Evolutionary conservation across 768 basidiomycete genomes (phyloP).

Genomic region (Russula lepida): DNA sequence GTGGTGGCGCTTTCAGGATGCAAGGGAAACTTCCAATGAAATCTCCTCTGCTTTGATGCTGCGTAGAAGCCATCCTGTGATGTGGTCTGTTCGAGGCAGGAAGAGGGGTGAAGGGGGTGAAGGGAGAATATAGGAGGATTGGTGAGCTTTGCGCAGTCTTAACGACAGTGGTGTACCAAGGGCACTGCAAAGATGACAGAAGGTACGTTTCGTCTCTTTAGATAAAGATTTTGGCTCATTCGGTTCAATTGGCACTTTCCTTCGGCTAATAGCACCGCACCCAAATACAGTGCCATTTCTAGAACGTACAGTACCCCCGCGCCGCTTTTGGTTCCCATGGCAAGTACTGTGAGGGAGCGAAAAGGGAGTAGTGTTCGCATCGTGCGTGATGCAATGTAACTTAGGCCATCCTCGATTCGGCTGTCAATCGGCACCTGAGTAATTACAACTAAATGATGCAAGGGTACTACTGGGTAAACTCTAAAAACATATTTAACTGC

Average conservation of each 20-base stretch:
- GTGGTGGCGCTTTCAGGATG: neutral
- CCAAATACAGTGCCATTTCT: neutral
- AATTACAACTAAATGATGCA: neutral
- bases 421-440: neutral
- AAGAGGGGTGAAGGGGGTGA: neutral
- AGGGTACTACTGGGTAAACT: too few species aligned
- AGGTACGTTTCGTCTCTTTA: neutral
- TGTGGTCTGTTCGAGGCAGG: neutral
- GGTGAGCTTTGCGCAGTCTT: neutral
- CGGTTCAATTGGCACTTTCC: neutral
- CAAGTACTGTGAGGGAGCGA: neutral
- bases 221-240: neutral
- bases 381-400: neutral
- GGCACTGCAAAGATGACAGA: neutral
- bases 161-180: neutral
- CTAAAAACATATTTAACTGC: neutral
- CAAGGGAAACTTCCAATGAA: neutral
- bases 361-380: neutral
- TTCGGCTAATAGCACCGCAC: neutral
- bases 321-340: conserved; percentile 5
- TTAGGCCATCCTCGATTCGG: neutral
- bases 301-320: neutral
- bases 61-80: neutral
- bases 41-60: neutral
- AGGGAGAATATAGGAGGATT: neutral